These are phyloP conservation scores for Eutreptiella sp. DNA, from an alignment of 208 protist genomes.

Conservation along the genomic window DNA sequence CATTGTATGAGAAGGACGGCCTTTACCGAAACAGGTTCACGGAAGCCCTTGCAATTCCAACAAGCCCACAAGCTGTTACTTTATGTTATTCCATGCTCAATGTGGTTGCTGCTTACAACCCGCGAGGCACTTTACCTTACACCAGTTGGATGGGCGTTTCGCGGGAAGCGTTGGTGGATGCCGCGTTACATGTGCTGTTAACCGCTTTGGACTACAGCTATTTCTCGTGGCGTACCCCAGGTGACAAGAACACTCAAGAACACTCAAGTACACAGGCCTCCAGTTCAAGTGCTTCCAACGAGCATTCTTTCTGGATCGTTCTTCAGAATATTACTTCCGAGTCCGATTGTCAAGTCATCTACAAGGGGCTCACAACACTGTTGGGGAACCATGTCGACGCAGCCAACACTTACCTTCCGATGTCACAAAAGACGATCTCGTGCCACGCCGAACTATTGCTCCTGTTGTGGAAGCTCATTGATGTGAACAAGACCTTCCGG, in stretches of 20 bases:
- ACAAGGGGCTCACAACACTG: slow-evolving; percentile 17
- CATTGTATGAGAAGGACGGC: slow-evolving; percentile 3
- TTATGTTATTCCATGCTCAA: slow-evolving; percentile 55
- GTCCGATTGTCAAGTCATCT: neutral
- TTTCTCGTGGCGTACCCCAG: too few species aligned
- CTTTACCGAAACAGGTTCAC: neutral
- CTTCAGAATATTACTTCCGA: slow-evolving; percentile 56
- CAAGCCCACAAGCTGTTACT: too few species aligned
- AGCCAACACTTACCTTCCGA: slow-evolving; percentile 55
- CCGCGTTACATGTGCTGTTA: slow-evolving; percentile 47
- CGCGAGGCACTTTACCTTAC: slow-evolving; percentile 65
- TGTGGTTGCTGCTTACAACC: slow-evolving; percentile 54
- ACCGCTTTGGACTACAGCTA: slow-evolving; percentile 8
- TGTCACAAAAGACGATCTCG: slow-evolving; percentile 51
- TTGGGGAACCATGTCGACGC: slow-evolving; percentile 42
- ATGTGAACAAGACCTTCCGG: slow-evolving; percentile 51
- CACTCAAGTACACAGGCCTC: too few species aligned
- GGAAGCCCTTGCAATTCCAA: neutral
- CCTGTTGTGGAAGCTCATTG: slow-evolving; percentile 70
- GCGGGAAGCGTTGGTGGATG: slow-evolving; percentile 50
- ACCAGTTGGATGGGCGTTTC: slow-evolving; percentile 53
- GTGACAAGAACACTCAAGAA: too few species aligned
- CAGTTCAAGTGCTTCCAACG: neutral
- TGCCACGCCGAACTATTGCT: slow-evolving; percentile 66
- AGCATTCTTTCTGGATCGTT: slow-evolving; percentile 54